Evolutionary conservation across 164 flowering plant species (phyloP), one percentile per base, ranked within the genome.

Genomic region (Paratinospora sagittata): DNA sequence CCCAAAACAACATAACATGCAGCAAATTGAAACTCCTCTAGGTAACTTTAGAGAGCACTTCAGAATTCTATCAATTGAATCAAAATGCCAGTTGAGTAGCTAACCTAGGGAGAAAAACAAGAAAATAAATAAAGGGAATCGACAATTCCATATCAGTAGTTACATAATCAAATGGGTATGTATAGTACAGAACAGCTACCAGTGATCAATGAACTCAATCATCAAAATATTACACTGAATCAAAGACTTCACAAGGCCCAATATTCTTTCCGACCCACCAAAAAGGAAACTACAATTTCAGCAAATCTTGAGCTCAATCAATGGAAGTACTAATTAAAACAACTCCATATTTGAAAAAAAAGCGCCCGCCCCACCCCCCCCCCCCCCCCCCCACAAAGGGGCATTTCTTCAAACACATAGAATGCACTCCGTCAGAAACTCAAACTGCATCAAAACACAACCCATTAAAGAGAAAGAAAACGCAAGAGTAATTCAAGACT

Each of bases 351-450:
- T 52, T 19, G 39, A 19, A 43, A 14, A 27, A 11, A n/a, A n/a
- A n/a, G n/a, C n/a, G n/a, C n/a, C n/a, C n/a, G n/a, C n/a, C n/a
- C n/a, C n/a, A n/a, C n/a, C n/a, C n/a, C n/a, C n/a, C n/a, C n/a
- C n/a, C n/a, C n/a, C n/a, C n/a, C n/a, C n/a, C n/a, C n/a, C 19
- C 24, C 49, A 27, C 23, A 23, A 27, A 68, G 21, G 10, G 61
- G 49, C 70, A 68, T 49, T 68, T 68, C 14, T 2, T 49, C 70
- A 19, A 68, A 49, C 70, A 68, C 70, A 8, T 68, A 26, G 70
- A 3, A 57, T 47, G n/a, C 17, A 27, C 17, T 14, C 3, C 63
- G 7, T 60, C 3, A 60, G 11, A 23, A 21, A 60, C 63, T 60
- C 58, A 16, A 52, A 17, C 19, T 52, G n/a, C 3, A 52, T 7